Percentiles rank a stretch among this genome's conserved stretches.
phyloP scores from a whole-genome alignment of 208 protist genomes.

The Spironucleus salmonicida region DNA sequence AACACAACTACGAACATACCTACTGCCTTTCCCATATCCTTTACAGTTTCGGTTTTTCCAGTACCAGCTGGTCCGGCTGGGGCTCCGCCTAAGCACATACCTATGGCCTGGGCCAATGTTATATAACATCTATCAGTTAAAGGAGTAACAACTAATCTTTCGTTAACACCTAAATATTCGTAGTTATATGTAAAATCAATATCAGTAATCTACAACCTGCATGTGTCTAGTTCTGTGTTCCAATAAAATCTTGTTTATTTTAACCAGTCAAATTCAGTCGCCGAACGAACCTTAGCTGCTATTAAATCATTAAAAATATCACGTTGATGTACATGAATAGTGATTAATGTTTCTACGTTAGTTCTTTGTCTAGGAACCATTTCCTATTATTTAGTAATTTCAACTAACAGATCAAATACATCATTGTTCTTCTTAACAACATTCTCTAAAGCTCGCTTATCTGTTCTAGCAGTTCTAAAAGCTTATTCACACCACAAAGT shows the following conservation, averaged over 20 bases:
- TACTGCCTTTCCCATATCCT: constrained; percentile 61
- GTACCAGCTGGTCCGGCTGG: constrained; percentile 63
- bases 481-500: constrained; percentile 73
- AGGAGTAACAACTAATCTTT: constrained; percentile 60
- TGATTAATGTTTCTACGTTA: constrained; percentile 60
- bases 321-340: constrained; percentile 59
- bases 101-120: constrained; percentile 57
- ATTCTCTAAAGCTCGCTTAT: constrained; percentile 42
- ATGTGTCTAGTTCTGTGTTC: constrained; percentile 49
- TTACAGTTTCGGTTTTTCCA: constrained; percentile 70
- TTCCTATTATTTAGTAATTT: constrained; percentile 30
- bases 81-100: constrained; percentile 59
- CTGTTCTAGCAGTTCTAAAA: constrained; percentile 44
- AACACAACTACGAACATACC: constrained; percentile 65
- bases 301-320: constrained; percentile 51
- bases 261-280: constrained; percentile 58
- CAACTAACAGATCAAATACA: constrained; percentile 1
- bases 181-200: constrained; percentile 58
- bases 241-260: constrained; percentile 62
- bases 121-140: constrained; percentile 58
- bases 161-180: constrained; percentile 60
- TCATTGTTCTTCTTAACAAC: constrained; percentile 40
- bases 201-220: constrained; percentile 52
- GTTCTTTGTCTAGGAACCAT: constrained; percentile 37
- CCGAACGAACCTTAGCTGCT: constrained; percentile 36